Conservation (phyloP, 169 alveolate genomes). For the Perkinsus marinus region DNA sequence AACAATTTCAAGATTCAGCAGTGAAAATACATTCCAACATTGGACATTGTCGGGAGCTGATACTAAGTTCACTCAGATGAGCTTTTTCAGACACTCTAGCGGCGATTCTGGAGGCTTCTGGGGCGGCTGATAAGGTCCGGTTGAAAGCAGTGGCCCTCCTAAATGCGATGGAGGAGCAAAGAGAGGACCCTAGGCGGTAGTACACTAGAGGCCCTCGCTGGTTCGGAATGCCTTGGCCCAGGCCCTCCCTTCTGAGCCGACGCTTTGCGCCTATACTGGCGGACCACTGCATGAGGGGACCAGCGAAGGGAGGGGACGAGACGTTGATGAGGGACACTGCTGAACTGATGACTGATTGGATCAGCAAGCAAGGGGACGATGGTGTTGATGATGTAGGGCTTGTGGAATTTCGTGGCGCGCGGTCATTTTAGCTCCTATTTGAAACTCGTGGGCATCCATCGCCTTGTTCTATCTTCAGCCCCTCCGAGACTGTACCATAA, state of each 20-base stretch:
- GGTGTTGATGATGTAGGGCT: not conserved
- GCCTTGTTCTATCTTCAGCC: not conserved
- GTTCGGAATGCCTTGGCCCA: too few relatives aligned
- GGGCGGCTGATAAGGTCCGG: too few relatives aligned
- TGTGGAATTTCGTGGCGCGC: too few relatives aligned
- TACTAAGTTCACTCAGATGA: too few relatives aligned
- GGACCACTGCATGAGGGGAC: not conserved
- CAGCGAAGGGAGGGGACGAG: not conserved
- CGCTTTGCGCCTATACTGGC: not conserved
- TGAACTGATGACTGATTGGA: not conserved
- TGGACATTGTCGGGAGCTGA: too few relatives aligned
- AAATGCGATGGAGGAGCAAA: not conserved
- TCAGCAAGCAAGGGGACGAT: not conserved
- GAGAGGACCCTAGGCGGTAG: not conserved
- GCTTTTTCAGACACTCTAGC: too few relatives aligned
- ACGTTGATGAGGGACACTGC: not conserved
- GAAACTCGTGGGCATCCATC: too few relatives aligned
- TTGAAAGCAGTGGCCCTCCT: too few relatives aligned
- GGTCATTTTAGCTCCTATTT: too few relatives aligned
- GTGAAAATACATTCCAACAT: too few relatives aligned
- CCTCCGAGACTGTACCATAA: not conserved
- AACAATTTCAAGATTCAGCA: too few relatives aligned
- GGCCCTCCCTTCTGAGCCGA: not conserved
- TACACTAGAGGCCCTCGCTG: not conserved
- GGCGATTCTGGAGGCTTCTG: too few relatives aligned